phyloP scores from a whole-genome alignment of 768 basidiomycete genomes.

The Crepidotus variabilis region DNA sequence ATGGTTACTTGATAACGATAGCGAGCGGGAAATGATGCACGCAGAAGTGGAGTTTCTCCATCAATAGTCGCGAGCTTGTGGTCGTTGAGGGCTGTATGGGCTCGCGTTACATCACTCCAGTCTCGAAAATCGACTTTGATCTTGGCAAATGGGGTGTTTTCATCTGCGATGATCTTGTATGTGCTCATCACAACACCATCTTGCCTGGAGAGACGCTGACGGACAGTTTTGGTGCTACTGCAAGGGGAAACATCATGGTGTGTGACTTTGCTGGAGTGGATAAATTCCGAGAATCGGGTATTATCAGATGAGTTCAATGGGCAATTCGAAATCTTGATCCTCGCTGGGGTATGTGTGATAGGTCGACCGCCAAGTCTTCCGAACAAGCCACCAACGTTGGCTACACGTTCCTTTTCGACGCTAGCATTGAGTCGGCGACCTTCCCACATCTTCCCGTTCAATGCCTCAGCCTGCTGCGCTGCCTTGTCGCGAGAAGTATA shows the following conservation, averaged over 20 bases:
- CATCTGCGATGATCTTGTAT: background rate
- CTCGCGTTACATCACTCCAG: background rate
- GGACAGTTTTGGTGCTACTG: background rate
- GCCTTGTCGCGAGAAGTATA: slow-evolving; percentile 33
- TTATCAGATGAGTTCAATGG: slow-evolving; percentile 17
- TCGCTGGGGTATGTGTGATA: background rate
- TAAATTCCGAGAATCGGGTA: slow-evolving; percentile 20
- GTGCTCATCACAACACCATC: background rate
- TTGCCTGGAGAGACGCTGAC: background rate
- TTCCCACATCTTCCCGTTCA: slow-evolving; percentile 31
- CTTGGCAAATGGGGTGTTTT: background rate
- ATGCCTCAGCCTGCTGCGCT: slow-evolving; percentile 26
- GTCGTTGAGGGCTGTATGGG: background rate
- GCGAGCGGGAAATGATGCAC: slow-evolving; percentile 40
- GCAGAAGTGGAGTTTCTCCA: slow-evolving; percentile 5
- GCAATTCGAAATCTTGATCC: slow-evolving; percentile 41
- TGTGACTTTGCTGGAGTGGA: slow-evolving; percentile 21
- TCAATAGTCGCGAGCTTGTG: slow-evolving; percentile 10
- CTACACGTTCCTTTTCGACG: slow-evolving; percentile 5
- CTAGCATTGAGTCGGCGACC: slow-evolving; percentile 45
- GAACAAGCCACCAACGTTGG: background rate
- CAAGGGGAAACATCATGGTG: slow-evolving; percentile 4
- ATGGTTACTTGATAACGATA: slow-evolving; percentile 42
- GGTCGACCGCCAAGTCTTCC: background rate
- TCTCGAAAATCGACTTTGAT: background rate